Evolutionary conservation across 805 yeast genomes (phyloP).

Genomic region (Yamadazyma paraphyllophila): DNA sequence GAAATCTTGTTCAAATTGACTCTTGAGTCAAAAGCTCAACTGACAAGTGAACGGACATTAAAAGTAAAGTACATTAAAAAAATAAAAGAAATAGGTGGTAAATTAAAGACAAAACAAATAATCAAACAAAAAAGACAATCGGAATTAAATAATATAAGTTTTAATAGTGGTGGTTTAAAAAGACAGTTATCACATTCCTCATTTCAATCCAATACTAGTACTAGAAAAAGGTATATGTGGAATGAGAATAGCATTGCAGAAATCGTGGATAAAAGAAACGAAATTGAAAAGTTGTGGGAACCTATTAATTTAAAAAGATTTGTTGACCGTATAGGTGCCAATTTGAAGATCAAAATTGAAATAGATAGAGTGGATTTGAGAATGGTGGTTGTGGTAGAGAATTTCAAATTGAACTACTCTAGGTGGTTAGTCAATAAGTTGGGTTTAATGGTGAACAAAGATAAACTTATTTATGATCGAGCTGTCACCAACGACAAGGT

Average conservation of each 20-base stretch:
- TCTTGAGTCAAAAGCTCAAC: conserved; percentile 47
- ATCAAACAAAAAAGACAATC: conserved; percentile 23
- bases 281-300: conserved; percentile 45
- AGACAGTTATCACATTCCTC: conserved; percentile 17
- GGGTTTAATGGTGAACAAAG: conserved; percentile 30
- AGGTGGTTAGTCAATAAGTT: conserved; percentile 51
- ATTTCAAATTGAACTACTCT: conserved; percentile 48
- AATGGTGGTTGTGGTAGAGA: conserved; percentile 43
- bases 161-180: conserved; percentile 10
- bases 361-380: conserved; percentile 24
- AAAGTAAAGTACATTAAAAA: conserved; percentile 28
- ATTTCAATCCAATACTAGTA: conserved; percentile 2
- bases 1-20: conserved; percentile 50
- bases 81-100: conserved; percentile 28
- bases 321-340: conserved; percentile 25
- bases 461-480: conserved; percentile 25
- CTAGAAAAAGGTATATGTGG: conserved; percentile 11
- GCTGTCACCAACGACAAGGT: conserved; percentile 23
- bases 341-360: conserved; percentile 23
- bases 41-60: conserved; percentile 28
- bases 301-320: conserved; percentile 41
- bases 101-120: conserved; percentile 22
- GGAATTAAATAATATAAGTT: conserved; percentile 31
- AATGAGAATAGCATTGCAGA: conserved; percentile 16
- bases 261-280: conserved; percentile 27